A percentile compares a stretch with the other conserved stretches of the same genome.
Conservation (phyloP, 2,329 filamentous ascomycete species). For the Nannizziopsis arthrosporioides region DNA sequence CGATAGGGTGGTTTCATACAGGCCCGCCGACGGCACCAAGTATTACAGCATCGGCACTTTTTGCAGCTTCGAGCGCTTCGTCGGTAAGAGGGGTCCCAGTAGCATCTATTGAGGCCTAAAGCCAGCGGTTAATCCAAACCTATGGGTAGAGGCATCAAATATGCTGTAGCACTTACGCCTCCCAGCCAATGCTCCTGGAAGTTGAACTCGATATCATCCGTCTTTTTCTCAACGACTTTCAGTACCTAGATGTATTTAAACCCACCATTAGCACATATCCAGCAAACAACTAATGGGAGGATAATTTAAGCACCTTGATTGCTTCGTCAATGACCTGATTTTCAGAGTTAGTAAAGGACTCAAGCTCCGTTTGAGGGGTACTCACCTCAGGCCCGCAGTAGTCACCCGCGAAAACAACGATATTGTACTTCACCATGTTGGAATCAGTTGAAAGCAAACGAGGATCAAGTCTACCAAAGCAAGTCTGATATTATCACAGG, state of each 20-base stretch:
- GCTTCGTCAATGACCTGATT: conserved; percentile 67
- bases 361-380: background rate
- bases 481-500: background rate
- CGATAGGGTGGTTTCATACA: conserved; percentile 30
- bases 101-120: conserved; percentile 75
- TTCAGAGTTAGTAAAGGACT: background rate
- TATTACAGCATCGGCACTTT: conserved; percentile 76
- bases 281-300: background rate
- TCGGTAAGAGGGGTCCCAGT: conserved; percentile 69
- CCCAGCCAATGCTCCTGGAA: conserved; percentile 83
- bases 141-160: background rate
- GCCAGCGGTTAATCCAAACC: background rate
- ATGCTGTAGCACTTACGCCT: conserved; percentile 54
- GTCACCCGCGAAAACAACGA: conserved; percentile 73
- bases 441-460: too few relatives aligned
- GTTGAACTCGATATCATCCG: conserved; percentile 67
- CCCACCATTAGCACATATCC: background rate
- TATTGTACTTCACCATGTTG: conserved; percentile 44
- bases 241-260: conserved; percentile 48
- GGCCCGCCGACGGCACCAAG: conserved; percentile 93
- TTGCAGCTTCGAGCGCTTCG: conserved; percentile 68
- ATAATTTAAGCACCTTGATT: conserved; percentile 53
- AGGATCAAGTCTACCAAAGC: background rate
- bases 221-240: conserved; percentile 61
- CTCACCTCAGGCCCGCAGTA: conserved; percentile 59